These are phyloP conservation scores for Komagataella populi DNA, from an alignment of 805 yeast species.

Conservation along the genomic window DNA sequence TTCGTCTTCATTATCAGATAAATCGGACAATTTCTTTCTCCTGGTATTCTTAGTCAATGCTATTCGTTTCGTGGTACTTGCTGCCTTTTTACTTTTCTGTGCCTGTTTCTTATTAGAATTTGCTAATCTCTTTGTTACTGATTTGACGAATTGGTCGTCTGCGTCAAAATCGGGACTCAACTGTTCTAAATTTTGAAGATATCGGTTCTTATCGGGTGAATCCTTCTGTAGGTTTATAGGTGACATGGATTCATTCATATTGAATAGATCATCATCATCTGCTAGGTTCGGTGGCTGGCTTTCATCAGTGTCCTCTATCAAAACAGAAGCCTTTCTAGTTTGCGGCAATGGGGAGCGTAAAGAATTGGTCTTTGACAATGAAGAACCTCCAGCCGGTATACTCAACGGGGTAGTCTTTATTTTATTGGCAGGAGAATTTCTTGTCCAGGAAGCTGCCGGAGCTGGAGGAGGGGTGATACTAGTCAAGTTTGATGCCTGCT, in stretches of 20 bases:
- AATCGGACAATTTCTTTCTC: constrained; percentile 2
- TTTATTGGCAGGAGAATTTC: neutral
- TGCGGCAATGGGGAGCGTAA: constrained; percentile 1
- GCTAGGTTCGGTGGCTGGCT: constrained; percentile 1
- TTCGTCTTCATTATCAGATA: constrained; percentile 1
- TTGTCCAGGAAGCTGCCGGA: neutral
- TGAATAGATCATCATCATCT: neutral
- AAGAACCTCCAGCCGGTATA: neutral
- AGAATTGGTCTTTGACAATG: neutral
- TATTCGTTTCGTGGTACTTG: constrained; percentile 19
- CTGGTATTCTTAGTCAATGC: constrained; percentile 14
- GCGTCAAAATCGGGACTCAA: constrained; percentile 7
- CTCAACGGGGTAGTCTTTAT: neutral
- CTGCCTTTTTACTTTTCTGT: neutral
- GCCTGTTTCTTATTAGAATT: constrained; percentile 2
- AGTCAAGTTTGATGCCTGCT: neutral
- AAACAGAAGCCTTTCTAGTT: neutral
- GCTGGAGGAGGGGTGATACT: neutral
- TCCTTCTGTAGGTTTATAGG: constrained; percentile 1
- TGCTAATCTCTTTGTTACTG: neutral
- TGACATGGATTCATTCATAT: constrained; percentile 1
- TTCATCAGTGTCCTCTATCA: neutral
- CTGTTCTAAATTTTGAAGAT: constrained; percentile 4
- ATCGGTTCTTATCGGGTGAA: constrained; percentile 2
- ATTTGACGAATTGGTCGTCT: constrained; percentile 2